Evolutionary conservation across 2,329 filamentous ascomycete genomes (phyloP).

Genomic region (Fusarium oligoseptatum): DNA sequence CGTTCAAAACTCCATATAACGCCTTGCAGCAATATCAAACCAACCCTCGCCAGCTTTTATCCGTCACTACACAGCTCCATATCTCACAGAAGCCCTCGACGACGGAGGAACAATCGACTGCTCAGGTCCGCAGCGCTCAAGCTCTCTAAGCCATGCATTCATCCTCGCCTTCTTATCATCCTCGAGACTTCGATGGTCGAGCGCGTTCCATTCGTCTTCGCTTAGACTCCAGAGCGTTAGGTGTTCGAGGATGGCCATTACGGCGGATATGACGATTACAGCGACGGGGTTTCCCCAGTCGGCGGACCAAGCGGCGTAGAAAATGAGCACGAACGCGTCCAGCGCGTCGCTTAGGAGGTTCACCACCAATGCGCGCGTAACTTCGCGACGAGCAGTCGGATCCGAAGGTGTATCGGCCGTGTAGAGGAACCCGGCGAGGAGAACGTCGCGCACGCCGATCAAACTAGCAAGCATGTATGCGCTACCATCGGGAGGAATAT

Average conservation of each 20-base stretch:
- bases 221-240: conserved; percentile 52
- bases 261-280: conserved; percentile 47
- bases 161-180: conserved; percentile 50
- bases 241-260: conserved; percentile 51
- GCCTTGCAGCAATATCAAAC: conserved; percentile 19
- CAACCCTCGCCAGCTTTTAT: not conserved
- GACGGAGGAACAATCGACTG: conserved; percentile 31
- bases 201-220: conserved; percentile 43
- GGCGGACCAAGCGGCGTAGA: conserved; percentile 50
- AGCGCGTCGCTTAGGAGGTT: conserved; percentile 52
- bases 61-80: conserved; percentile 28
- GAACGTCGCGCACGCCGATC: conserved; percentile 50
- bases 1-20: conserved; percentile 15
- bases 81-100: conserved; percentile 32
- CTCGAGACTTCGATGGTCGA: conserved; percentile 35
- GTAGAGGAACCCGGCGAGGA: conserved; percentile 48
- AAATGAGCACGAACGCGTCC: conserved; percentile 52
- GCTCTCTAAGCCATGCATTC: conserved; percentile 50
- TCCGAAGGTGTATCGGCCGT: conserved; percentile 41
- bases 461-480: conserved; percentile 49
- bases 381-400: conserved; percentile 41
- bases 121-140: conserved; percentile 34
- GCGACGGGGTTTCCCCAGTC: conserved; percentile 47
- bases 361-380: conserved; percentile 48
- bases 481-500: conserved; percentile 44